Evolutionary conservation across 2,329 filamentous ascomycete genomes (phyloP).

Genomic region (Ambrosiella beaveri): DNA sequence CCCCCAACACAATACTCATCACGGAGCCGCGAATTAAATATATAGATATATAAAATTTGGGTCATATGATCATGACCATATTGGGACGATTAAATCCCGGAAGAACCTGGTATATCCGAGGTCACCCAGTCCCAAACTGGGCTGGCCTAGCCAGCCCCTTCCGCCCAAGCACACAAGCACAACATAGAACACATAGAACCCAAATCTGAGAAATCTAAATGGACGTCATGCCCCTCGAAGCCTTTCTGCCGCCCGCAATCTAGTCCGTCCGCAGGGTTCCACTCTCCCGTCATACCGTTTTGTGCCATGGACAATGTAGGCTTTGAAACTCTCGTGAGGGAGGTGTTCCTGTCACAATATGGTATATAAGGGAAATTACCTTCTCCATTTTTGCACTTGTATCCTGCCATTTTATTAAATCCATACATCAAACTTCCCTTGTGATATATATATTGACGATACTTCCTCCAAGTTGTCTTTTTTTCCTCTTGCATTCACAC

Average conservation of each 20-base stretch:
- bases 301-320: not conserved
- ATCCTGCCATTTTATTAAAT: too few species aligned
- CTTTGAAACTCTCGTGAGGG: not conserved
- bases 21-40: not conserved
- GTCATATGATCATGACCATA: slow-evolving; percentile 8
- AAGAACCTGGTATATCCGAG: slow-evolving; percentile 10
- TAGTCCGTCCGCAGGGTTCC: not conserved
- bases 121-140: not conserved
- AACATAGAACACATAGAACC: not conserved
- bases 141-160: not conserved
- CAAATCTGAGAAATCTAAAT: not conserved
- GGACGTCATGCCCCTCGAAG: not conserved
- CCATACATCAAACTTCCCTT: too few species aligned
- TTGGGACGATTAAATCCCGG: slow-evolving; percentile 13
- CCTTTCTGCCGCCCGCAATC: not conserved
- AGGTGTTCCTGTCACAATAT: not conserved
- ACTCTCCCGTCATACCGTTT: not conserved
- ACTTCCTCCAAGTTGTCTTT: not conserved
- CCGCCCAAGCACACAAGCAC: not conserved
- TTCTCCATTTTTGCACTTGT: not conserved
- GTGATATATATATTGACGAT: too few species aligned
- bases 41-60: not conserved
- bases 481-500: slow-evolving; percentile 12
- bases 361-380: not conserved
- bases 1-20: not conserved